Evolutionary conservation across 2,329 filamentous ascomycete genomes (phyloP), one percentile per base, ranked within the genome.

Genomic region (Cladophialophora bantiana): DNA sequence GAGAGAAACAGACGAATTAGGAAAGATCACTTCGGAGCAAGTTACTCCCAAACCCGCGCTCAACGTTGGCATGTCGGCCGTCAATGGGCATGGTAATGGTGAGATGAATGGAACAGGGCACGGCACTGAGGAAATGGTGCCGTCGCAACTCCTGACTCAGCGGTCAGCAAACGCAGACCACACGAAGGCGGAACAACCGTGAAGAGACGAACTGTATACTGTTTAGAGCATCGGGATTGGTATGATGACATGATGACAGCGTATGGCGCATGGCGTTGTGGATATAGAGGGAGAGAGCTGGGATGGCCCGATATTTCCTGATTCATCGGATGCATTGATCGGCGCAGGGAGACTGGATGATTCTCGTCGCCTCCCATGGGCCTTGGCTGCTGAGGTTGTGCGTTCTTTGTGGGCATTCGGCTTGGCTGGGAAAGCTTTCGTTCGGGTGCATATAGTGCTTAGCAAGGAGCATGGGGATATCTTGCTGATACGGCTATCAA

Each of bases 1-100:
- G 35, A 59, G 54, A 34, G 69, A 66, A 59, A 70, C 62, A n/a
- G 69, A 70, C 15, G 63, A 69, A 42, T 36, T 68, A 31, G 71
- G 68, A n/a, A 69, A 69, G 45, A 62, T 69, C 20, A 69, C 62
- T 61, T 65, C 36, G 10, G 71, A 73, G 7, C 56, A 66, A 1
- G 45, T 69, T 6, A 52, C 48, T 31, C 64, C 65, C n/a, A 68
- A 64, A 50, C 42, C 57, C 4, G 13, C 32, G 9, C 32, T 60
- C 7, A 12, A 53, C 34, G 36, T 57, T 12, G 50, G 42, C n/a
- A 48, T 13, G 36, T 56, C 20, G 53, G 18, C 45, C 35, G 42
- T 55, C 36, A 67, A 68, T 32, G 66, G 66, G 12, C 52, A 62
- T 18, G 45, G 38, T 6, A 62, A 67, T 45, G 56, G 59, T 7